Evolutionary conservation across 768 basidiomycete genomes (phyloP).

Genomic region (Daedaleopsis sinensis): DNA sequence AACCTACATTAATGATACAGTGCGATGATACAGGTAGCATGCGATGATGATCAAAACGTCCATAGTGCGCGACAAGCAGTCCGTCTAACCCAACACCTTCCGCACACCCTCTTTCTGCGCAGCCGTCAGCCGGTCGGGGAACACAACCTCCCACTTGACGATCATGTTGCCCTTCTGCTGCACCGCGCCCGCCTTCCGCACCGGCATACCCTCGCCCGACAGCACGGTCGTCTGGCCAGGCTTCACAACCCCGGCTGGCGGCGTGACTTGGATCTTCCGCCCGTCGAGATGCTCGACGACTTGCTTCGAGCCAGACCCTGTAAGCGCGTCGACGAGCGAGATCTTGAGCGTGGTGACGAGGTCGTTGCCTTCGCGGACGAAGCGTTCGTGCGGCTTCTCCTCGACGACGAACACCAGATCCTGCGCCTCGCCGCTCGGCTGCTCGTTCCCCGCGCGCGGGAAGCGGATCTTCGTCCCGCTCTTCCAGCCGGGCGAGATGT

Average conservation of each 20-base stretch:
- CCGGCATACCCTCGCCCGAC: slow-evolving; percentile 87
- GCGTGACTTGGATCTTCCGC: slow-evolving; percentile 65
- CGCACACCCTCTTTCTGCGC: slow-evolving; percentile 81
- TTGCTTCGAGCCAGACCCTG: slow-evolving; percentile 56
- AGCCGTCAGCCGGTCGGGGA: slow-evolving; percentile 76
- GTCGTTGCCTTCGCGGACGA: slow-evolving; percentile 82
- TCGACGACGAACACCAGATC: slow-evolving; percentile 98
- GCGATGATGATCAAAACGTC: neutral
- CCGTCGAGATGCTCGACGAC: slow-evolving; percentile 79
- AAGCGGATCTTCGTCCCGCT: slow-evolving; percentile 94
- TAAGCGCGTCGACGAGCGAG: slow-evolving; percentile 82
- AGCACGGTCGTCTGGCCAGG: slow-evolving; percentile 76
- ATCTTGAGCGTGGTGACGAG: slow-evolving; percentile 63
- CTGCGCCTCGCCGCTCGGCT: slow-evolving; percentile 65
- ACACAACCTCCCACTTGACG: slow-evolving; percentile 81
- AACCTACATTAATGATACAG: slow-evolving; percentile 13
- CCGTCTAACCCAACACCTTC: slow-evolving; percentile 53
- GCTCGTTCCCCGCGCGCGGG: slow-evolving; percentile 84
- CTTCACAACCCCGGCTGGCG: slow-evolving; percentile 72
- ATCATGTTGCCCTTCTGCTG: slow-evolving; percentile 83
- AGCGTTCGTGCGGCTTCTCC: slow-evolving; percentile 84
- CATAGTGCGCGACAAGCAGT: neutral
- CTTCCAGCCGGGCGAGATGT: slow-evolving; percentile 91
- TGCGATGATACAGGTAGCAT: slow-evolving; percentile 13
- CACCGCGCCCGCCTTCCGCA: slow-evolving; percentile 73